Evolutionary conservation across 2,329 filamentous ascomycete genomes (phyloP), one percentile per base, ranked within the genome.

Genomic region (Camillea tinctor): DNA sequence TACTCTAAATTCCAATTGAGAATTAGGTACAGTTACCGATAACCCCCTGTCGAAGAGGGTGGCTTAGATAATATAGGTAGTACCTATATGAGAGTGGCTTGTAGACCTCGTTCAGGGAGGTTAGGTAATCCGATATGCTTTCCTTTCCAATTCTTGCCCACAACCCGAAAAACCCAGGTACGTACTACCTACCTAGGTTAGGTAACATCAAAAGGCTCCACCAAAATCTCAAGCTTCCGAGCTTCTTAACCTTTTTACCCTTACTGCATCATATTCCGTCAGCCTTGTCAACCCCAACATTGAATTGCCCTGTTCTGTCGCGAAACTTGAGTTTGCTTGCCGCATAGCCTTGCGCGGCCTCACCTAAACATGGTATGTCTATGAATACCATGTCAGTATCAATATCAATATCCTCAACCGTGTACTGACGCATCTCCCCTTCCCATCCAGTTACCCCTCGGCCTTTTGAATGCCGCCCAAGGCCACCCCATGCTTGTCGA

Each of bases 391-490:
- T n/a, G 9, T 44, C 21, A 21, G 3, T 8, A 30, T 30, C 26
- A 30, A 55, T n/a, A 17, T 44, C 36, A 3, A n/a, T 44, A 11
- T 15, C n/a, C 17, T 52, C 21, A 3, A 17, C 22, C 30, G 40
- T 40, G 5, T 9, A 54, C 66, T 71, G 61, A 72, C 54, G 3
- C 48, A 36, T 50, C 36, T 20, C 6, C 54, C 7, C 26, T 30
- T 11, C 26, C 3, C 2, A 54, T 56, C 50, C 67, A 90, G 88
- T 76, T 90, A 67, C 88, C 88, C 66, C 83, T 90, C 75, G 93
- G 93, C 73, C 88, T 99, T 55, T 85, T 99, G 64, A 98, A 92
- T 72, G 94, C 94, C 71, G 93, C 95, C 67, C 93, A 97, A 82
- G 95, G 95, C 84, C 92, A 97, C 75, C 94, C 95, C 3, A 98